Evolutionary conservation across 495 filamentous ascomycete genomes (phyloP), one percentile per base, ranked within the genome.

Genomic region (Penicillium macrosclerotiorum): DNA sequence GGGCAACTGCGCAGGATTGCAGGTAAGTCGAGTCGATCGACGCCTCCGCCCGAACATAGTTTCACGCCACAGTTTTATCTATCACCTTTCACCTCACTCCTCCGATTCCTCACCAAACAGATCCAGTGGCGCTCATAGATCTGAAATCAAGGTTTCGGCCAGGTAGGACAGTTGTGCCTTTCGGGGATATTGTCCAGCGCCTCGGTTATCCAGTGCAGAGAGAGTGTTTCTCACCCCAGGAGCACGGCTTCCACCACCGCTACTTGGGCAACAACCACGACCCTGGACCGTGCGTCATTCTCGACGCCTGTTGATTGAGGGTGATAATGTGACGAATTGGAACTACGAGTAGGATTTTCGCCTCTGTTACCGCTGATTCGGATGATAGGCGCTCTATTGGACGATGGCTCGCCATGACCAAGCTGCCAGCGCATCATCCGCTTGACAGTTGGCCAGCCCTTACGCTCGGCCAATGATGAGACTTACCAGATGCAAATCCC

Each of bases 351-450:
- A n/a, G n/a, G n/a, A n/a, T n/a, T n/a, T 30, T 34, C 24, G 13
- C 12, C 8, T 11, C 39, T 16, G 44, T 53, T 44, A 26, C 44
- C 38, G 44, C 44, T 29, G 34, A 25, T 31, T 35, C 33, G 13
- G 13, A 8, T 20, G 12, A 25, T 5, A 37, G n/a, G 23, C 12
- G n/a, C 11, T 48, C 53, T 44, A 56, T 56, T 45, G 40, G 46
- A 37, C 31, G 37, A 41, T 30, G 42, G 51, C 14, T 29, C 25
- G 33, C 23, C 26, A 23, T 14, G 37, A 37, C 17, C 19, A 19
- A 40, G 24, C 22, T 54, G 55, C 51, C 55, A 58, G 37, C 55
- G 47, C 55, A 58, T 54, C 54, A 53, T 17, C 49, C 37, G 38
- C 39, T 48, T 47, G 54, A 52, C 54, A 52, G 53, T 52, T 57